Conservation (phyloP, 805 yeast genomes). For the Priceomyces medius region DNA sequence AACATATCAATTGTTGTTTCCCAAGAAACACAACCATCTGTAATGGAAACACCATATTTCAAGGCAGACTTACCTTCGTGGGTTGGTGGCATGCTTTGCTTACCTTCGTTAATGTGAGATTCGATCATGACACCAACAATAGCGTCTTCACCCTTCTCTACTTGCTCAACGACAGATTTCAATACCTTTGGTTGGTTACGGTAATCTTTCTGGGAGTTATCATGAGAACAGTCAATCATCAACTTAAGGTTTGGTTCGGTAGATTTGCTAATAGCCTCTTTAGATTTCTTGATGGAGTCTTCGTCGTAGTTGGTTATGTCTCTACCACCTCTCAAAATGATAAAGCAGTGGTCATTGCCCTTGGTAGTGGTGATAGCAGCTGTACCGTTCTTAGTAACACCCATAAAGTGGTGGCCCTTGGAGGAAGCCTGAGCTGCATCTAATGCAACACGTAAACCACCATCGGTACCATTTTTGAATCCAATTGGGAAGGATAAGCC, state of each 20-base stretch:
- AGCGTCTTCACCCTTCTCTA: constrained; percentile 72
- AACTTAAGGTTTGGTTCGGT: constrained; percentile 52
- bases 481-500: constrained; percentile 99
- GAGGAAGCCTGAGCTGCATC: constrained; percentile 94
- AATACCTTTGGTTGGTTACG: constrained; percentile 95
- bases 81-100: constrained; percentile 70
- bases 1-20: constrained; percentile 84
- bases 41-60: constrained; percentile 92
- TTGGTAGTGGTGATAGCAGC: constrained; percentile 95
- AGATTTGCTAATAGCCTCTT: constrained; percentile 53
- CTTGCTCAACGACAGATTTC: constrained; percentile 74
- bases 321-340: constrained; percentile 94
- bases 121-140: constrained; percentile 96
- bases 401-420: constrained; percentile 91
- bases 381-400: constrained; percentile 95
- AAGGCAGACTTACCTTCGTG: constrained; percentile 55
- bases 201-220: constrained; percentile 92
- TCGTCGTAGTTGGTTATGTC: constrained; percentile 90
- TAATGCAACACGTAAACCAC: constrained; percentile 85
- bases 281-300: constrained; percentile 71
- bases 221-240: constrained; percentile 98
- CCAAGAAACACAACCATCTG: constrained; percentile 96
- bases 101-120: constrained; percentile 87
- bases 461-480: constrained; percentile 98
- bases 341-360: constrained; percentile 93